These are phyloP conservation scores for Microstegium vimineum DNA, from an alignment of 176 grass and related monocot genomes.

Conservation along the genomic window DNA sequence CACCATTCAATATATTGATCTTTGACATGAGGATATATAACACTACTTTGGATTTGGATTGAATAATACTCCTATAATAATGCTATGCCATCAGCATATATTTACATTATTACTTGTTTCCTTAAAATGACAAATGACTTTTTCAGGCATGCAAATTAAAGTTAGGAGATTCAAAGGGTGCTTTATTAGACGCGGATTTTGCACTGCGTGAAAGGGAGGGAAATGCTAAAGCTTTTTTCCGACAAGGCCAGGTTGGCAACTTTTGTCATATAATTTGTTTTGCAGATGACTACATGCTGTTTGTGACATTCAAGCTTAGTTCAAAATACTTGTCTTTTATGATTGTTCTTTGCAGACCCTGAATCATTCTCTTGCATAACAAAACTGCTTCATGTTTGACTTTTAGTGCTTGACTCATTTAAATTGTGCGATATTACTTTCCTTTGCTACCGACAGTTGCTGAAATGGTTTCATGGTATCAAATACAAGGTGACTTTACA, in stretches of 20 bases:
- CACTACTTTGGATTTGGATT: neutral
- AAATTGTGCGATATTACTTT: neutral
- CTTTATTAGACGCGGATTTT: constrained; percentile 97
- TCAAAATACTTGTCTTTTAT: neutral
- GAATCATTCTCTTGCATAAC: constrained; percentile 3
- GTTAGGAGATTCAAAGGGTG: constrained; percentile 80
- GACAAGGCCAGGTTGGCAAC: constrained; percentile 89
- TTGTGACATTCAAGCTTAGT: constrained; percentile 12
- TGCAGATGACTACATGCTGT: neutral
- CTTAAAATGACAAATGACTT: constrained; percentile 17
- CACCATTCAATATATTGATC: neutral
- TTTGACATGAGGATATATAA: neutral
- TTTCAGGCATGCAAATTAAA: constrained; percentile 93
- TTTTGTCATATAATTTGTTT: constrained; percentile 3
- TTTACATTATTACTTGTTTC: constrained; percentile 8
- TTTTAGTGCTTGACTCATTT: neutral
- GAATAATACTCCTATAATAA: neutral
- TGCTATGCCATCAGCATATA: neutral
- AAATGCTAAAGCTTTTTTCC: constrained; percentile 98
- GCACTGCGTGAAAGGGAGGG: constrained; percentile 89
- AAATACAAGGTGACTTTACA: neutral
- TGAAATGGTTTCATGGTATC: neutral
- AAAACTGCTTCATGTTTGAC: neutral
- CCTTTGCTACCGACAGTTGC: neutral
- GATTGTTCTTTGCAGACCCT: neutral